Percentiles rank a stretch among this genome's conserved stretches.
These are phyloP conservation scores for Cyphellophora attinorum DNA, from an alignment of 2,329 filamentous ascomycete genomes.

Conservation along the genomic window DNA sequence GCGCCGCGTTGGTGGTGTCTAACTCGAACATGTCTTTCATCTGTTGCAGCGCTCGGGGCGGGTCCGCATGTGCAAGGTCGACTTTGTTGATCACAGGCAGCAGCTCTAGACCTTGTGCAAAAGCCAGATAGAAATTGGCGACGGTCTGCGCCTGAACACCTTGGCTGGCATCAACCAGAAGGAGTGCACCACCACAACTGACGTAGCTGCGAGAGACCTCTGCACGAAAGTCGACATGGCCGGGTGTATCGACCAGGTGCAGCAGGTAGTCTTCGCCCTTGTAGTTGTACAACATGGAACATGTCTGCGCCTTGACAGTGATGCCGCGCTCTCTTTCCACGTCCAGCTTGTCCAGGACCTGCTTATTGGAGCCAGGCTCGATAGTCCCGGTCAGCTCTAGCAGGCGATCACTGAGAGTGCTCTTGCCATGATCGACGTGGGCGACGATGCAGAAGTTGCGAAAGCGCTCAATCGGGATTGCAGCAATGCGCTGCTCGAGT, in stretches of 20 bases:
- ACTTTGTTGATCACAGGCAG: slow-evolving; percentile 96
- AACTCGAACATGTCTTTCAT: slow-evolving; percentile 81
- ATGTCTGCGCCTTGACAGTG: slow-evolving; percentile 97
- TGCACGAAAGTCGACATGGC: slow-evolving; percentile 94
- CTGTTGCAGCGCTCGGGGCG: slow-evolving; percentile 76
- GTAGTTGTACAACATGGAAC: slow-evolving; percentile 91
- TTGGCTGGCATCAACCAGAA: slow-evolving; percentile 92
- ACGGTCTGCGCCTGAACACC: slow-evolving; percentile 97
- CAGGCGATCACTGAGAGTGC: slow-evolving; percentile 83
- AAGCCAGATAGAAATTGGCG: slow-evolving; percentile 96
- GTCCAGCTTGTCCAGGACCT: slow-evolving; percentile 93
- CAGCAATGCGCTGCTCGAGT: slow-evolving; percentile 47
- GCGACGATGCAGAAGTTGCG: slow-evolving; percentile 98
- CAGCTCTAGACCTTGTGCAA: slow-evolving; percentile 76
- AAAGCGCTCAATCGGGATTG: slow-evolving; percentile 44
- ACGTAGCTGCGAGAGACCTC: slow-evolving; percentile 95
- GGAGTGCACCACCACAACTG: slow-evolving; percentile 82
- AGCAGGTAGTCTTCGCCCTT: slow-evolving; percentile 80
- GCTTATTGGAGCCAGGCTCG: slow-evolving; percentile 74
- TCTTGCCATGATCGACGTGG: slow-evolving; percentile 98
- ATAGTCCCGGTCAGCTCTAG: slow-evolving; percentile 94
- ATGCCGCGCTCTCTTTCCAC: slow-evolving; percentile 94
- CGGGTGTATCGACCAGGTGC: slow-evolving; percentile 92
- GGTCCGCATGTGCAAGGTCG: slow-evolving; percentile 80
- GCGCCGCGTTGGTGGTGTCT: slow-evolving; percentile 60